Conservation (phyloP, 352 stramenopile genomes). For the Phytophthora agathidicida region DNA sequence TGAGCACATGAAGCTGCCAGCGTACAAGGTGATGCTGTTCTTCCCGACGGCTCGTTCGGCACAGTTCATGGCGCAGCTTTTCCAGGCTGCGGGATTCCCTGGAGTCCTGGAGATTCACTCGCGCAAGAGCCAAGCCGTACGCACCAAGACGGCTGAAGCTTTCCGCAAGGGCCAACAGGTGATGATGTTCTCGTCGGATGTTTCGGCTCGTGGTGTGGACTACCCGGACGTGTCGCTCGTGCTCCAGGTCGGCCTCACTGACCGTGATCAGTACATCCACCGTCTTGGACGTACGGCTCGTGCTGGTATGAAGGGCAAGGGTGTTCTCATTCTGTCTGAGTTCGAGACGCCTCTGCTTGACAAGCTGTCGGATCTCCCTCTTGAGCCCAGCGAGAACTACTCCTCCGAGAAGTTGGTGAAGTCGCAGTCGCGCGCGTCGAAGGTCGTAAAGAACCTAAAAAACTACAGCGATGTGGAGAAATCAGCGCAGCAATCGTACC, state of each 20-base stretch:
- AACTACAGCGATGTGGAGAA: slow-evolving; percentile 68
- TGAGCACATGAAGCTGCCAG: slow-evolving; percentile 68
- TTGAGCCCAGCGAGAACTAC: slow-evolving; percentile 38
- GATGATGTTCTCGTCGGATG: slow-evolving; percentile 95
- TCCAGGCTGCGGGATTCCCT: slow-evolving; percentile 68
- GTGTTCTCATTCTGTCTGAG: slow-evolving; percentile 82
- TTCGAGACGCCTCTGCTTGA: slow-evolving; percentile 85
- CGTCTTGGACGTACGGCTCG: slow-evolving; percentile 93
- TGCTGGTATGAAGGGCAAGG: slow-evolving; percentile 86
- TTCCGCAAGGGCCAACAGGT: slow-evolving; percentile 91
- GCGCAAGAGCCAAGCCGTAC: slow-evolving; percentile 91
- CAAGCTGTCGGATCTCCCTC: slow-evolving; percentile 70
- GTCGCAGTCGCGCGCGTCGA: slow-evolving; percentile 27
- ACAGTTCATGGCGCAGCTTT: slow-evolving; percentile 92
- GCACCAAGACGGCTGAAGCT: slow-evolving; percentile 86
- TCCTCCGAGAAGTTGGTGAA: slow-evolving; percentile 17
- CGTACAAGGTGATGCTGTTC: slow-evolving; percentile 97
- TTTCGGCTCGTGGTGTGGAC: slow-evolving; percentile 94
- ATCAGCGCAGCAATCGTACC: slow-evolving; percentile 89
- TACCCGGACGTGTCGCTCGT: slow-evolving; percentile 94
- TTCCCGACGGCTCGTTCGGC: slow-evolving; percentile 91
- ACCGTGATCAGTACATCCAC: slow-evolving; percentile 96
- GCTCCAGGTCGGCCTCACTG: slow-evolving; percentile 84
- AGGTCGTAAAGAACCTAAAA: slow-evolving; percentile 50
- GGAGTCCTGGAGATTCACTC: slow-evolving; percentile 96